Percentiles rank a stretch among this genome's conserved stretches.
These are phyloP conservation scores for Thelonectria blattea DNA, from an alignment of 2,329 filamentous ascomycete species.

Conservation along the genomic window DNA sequence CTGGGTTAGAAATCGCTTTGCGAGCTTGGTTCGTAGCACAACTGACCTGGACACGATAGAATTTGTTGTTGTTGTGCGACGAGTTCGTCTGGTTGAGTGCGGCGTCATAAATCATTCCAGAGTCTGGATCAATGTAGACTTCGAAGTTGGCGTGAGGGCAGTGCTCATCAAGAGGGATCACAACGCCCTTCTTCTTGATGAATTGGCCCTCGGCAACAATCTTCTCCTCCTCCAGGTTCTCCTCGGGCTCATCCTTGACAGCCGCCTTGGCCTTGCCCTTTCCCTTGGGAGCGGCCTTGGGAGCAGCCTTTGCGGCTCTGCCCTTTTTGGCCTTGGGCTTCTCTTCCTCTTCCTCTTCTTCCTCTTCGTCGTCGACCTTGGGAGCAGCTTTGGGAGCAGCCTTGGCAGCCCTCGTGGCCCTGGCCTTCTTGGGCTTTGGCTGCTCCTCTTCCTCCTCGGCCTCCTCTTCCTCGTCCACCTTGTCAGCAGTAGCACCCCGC, in stretches of 20 bases:
- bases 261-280: slow-evolving; percentile 31
- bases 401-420: slow-evolving; percentile 29
- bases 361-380: slow-evolving; percentile 27
- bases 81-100: slow-evolving; percentile 81
- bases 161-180: slow-evolving; percentile 58
- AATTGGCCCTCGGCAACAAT: slow-evolving; percentile 52
- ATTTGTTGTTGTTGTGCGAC: slow-evolving; percentile 79
- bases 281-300: slow-evolving; percentile 20
- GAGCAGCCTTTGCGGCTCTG: slow-evolving; percentile 22
- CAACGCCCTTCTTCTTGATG: slow-evolving; percentile 51
- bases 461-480: slow-evolving; percentile 26
- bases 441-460: slow-evolving; percentile 36
- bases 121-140: slow-evolving; percentile 70
- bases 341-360: slow-evolving; percentile 32
- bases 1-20: slow-evolving; percentile 10
- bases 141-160: slow-evolving; percentile 46
- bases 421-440: slow-evolving; percentile 41
- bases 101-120: slow-evolving; percentile 75
- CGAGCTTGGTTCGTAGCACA: neutral
- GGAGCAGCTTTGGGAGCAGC: slow-evolving; percentile 30
- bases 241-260: slow-evolving; percentile 31
- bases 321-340: slow-evolving; percentile 41
- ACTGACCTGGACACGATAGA: slow-evolving; percentile 74
- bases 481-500: slow-evolving; percentile 32
- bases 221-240: slow-evolving; percentile 42